Conservation (phyloP, 805 yeast genomes). For the Sugiyamaella smithiae region DNA sequence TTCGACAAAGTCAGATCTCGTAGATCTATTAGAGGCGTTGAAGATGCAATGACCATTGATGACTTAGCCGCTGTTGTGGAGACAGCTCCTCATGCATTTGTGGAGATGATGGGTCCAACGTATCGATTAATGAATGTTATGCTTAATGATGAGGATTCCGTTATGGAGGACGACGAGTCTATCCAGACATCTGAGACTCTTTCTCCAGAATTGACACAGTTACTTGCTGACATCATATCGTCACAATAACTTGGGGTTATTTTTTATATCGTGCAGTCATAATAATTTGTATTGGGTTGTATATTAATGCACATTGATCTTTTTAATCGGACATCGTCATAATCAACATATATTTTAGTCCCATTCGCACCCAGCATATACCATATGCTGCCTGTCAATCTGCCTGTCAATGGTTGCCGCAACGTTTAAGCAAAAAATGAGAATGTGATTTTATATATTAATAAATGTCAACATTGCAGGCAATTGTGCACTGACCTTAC, state of each 20-base stretch:
- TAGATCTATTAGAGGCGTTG: conserved; percentile 41
- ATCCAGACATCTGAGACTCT: not conserved
- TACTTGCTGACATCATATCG: conserved; percentile 10
- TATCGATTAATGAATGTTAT: conserved; percentile 33
- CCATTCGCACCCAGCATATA: no score
- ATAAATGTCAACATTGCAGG: no score
- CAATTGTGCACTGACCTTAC: no score
- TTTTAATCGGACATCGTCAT: no score
- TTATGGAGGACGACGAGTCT: not conserved
- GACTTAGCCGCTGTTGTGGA: conserved; percentile 35
- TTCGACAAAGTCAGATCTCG: conserved; percentile 69
- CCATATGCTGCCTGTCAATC: no score
- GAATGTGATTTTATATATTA: no score
- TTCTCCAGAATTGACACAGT: conserved; percentile 7
- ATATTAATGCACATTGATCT: not conserved
- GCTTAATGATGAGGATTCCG: conserved; percentile 35
- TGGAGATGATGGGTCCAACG: conserved; percentile 36
- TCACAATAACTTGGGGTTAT: no score
- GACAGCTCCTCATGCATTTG: conserved; percentile 35
- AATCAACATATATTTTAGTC: no score
- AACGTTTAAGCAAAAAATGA: no score
- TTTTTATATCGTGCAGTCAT: no score
- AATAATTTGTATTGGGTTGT: not conserved
- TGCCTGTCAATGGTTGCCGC: no score
- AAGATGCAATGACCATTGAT: conserved; percentile 32